Percentiles rank a stretch among this genome's conserved stretches.
phyloP scores from a whole-genome alignment of 2,329 filamentous ascomycete species.

The Colletotrichum chrysophilum region DNA sequence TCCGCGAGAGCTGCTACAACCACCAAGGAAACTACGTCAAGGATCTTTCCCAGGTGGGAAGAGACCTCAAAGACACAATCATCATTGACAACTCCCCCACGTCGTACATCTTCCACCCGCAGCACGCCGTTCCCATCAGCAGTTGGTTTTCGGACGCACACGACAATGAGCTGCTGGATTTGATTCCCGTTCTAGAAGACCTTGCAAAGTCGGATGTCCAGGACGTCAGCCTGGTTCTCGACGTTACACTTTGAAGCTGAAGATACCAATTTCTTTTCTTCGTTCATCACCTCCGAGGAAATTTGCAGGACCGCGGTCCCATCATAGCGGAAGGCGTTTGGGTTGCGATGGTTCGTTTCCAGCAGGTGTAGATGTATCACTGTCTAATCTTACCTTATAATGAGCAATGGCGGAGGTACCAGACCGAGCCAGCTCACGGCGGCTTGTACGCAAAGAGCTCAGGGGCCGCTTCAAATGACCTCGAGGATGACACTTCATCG shows the following conservation, averaged over 20 bases:
- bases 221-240: conserved; percentile 96
- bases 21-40: conserved; percentile 99
- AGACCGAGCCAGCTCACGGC: conserved; percentile 14
- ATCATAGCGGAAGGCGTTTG: conserved; percentile 64
- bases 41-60: conserved; percentile 95
- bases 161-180: conserved; percentile 96
- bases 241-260: conserved; percentile 75
- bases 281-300: conserved; percentile 30
- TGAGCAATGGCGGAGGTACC: conserved; percentile 21
- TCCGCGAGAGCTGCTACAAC: conserved; percentile 98
- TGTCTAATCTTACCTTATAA: conserved; percentile 56
- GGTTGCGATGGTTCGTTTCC: conserved; percentile 51
- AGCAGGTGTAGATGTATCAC: conserved; percentile 54
- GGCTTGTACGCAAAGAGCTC: conserved; percentile 28
- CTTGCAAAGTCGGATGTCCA: conserved; percentile 86
- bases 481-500: conserved; percentile 27
- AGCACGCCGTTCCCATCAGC: conserved; percentile 98
- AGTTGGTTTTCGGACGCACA: conserved; percentile 99
- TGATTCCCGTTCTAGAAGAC: conserved; percentile 98
- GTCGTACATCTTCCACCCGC: conserved; percentile 98
- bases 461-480: conserved; percentile 12
- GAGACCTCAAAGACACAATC: conserved; percentile 95
- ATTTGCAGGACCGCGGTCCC: conserved; percentile 29
- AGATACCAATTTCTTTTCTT: conserved; percentile 31
- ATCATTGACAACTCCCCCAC: conserved; percentile 99